phyloP scores from a whole-genome alignment of 257 asterid species.

The Avicennia marina region DNA sequence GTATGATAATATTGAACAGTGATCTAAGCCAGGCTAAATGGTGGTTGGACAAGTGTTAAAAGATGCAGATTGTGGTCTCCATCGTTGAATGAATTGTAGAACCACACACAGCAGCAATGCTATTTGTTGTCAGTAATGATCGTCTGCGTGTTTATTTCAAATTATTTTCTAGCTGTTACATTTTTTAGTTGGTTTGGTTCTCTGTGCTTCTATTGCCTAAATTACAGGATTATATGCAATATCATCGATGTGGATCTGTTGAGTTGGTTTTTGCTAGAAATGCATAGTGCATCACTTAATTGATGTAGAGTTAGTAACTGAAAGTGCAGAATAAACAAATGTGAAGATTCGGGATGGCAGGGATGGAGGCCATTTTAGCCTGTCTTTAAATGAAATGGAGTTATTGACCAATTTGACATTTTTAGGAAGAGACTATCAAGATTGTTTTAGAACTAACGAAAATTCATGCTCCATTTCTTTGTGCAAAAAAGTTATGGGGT shows the following conservation, averaged over 20 bases:
- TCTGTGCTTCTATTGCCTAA: neutral
- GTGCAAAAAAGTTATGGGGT: neutral
- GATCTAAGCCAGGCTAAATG: neutral
- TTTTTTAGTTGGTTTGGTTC: neutral
- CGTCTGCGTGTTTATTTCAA: neutral
- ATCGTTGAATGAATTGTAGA: neutral
- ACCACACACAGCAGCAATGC: neutral
- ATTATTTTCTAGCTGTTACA: neutral
- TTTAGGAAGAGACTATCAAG: neutral
- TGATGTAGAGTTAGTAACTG: neutral
- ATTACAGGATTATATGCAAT: no score
- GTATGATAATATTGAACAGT: neutral
- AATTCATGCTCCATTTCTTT: neutral
- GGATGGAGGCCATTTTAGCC: neutral
- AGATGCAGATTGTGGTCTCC: conserved; percentile 3
- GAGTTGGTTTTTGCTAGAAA: no score
- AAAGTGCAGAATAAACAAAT: neutral
- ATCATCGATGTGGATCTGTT: no score
- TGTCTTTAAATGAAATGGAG: neutral
- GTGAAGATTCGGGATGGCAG: neutral
- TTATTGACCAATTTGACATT: neutral
- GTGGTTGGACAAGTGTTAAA: neutral
- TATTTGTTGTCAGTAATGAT: neutral
- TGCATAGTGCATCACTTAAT: neutral
- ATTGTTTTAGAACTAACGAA: neutral